These are phyloP conservation scores for Solanum tacnaense DNA, from an alignment of 257 asterid genomes.

Conservation along the genomic window DNA sequence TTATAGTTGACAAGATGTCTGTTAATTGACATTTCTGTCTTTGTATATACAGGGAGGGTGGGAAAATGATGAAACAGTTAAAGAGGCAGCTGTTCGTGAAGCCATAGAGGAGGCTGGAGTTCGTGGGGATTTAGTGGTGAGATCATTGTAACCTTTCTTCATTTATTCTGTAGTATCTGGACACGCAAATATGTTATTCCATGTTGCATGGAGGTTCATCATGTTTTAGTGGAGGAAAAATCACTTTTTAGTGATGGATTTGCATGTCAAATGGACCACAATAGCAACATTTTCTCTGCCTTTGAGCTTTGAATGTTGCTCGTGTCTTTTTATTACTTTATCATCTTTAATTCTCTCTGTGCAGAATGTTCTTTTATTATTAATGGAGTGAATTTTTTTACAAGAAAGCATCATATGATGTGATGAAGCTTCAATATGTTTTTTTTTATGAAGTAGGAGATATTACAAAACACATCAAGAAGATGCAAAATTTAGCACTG, in stretches of 20 bases:
- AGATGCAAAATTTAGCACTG: not conserved
- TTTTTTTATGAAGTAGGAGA: not conserved
- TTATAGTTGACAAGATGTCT: not conserved
- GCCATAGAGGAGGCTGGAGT: conserved; percentile 98
- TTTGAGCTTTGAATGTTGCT: not conserved
- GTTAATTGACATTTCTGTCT: not conserved
- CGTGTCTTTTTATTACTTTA: not conserved
- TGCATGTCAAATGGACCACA: not conserved
- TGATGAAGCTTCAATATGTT: not conserved
- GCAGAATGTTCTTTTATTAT: not conserved
- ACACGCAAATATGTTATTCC: not conserved
- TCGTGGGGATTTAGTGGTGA: conserved; percentile 76
- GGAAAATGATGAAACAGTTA: conserved; percentile 95
- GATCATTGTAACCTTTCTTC: not conserved
- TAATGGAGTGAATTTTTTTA: not conserved
- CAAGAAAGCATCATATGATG: not conserved
- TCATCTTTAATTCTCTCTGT: not conserved
- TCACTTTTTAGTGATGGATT: not conserved
- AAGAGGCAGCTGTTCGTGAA: conserved; percentile 87
- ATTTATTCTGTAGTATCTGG: not conserved
- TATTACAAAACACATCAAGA: not conserved
- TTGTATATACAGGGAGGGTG: conserved; percentile 65
- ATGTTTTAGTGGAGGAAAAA: not conserved
- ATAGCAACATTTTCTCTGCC: not conserved
- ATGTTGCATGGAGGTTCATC: not conserved